Evolutionary conservation across 2,329 filamentous ascomycete species (phyloP), one percentile per base, ranked within the genome.

Genomic region (Pyricularia sp.): DNA sequence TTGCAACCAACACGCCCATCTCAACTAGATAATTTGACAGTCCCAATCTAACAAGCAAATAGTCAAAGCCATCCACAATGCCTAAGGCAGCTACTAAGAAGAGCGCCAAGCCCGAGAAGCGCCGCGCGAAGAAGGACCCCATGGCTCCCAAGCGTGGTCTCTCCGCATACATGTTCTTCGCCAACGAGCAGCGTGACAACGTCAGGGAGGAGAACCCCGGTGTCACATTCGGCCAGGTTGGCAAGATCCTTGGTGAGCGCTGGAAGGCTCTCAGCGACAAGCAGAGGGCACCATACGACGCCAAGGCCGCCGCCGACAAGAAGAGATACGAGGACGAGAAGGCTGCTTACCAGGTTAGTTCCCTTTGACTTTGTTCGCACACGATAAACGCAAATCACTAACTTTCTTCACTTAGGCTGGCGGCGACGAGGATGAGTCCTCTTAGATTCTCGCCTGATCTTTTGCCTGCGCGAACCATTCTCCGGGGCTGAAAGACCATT

Each of bases 101-200:
- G 73, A 78, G 77, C 74, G 80, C 78, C 71, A 86, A 86, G 83
- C 81, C 80, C 70, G 81, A 83, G 78, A 86, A 85, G 83, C 81
- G 81, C 77, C 83, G 85, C 71, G 75, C 73, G 77, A 88, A 88
- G 85, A 88, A 88, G 84, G 94, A 97, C 83, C 93, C 93, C 82
- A 97, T 97, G 83, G 94, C 94, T 71, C 95, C 95, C 81, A 99
- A 98, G 93, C 93, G 95, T 83, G 95, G 94, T 85, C 92, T 99
- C 67, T 98, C 95, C 68, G 95, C 95, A 73, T 99, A 99, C 89
- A 99, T 99, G 95, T 98, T 98, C 91, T 99, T 98, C 81, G 95
- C 95, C 88, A 98, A 98, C 79, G 95, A 98, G 84, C 93, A 97
- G 84, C 94, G 95, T 76, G 94, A 98, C 79, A 97, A 95, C 81